These are phyloP conservation scores for Yamadazyma trypodendri DNA, from an alignment of 1,139 yeast species.

Conservation along the genomic window DNA sequence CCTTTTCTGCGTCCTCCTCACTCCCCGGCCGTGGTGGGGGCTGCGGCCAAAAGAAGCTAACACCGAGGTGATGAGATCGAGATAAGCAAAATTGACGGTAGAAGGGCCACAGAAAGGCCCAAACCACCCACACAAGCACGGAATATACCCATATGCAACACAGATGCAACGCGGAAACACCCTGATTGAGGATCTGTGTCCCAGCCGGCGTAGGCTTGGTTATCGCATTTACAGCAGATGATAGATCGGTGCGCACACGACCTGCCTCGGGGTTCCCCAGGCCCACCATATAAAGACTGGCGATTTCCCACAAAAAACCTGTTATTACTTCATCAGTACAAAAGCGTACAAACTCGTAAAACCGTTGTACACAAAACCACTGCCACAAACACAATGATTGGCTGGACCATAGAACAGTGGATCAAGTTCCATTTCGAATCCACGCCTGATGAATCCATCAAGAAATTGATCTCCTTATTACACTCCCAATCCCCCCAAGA, in stretches of 20 bases:
- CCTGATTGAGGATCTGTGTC: too few species aligned
- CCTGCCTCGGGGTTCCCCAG: conserved; percentile 2
- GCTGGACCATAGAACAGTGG: conserved; percentile 63
- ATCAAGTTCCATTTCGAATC: conserved; percentile 59
- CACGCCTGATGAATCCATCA: conserved; percentile 62
- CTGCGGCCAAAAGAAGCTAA: too few species aligned
- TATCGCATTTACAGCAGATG: too few species aligned
- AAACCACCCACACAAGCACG: too few species aligned
- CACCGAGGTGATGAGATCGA: too few species aligned
- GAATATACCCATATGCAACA: too few species aligned
- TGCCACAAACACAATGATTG: conserved; percentile 14
- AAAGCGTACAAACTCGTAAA: background rate
- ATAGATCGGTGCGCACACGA: background rate
- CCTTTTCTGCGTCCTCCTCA: too few species aligned
- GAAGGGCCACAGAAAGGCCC: too few species aligned
- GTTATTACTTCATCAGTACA: background rate
- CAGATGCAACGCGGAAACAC: too few species aligned
- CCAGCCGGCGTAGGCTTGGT: too few species aligned
- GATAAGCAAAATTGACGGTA: too few species aligned
- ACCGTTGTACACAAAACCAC: background rate
- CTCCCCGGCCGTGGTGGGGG: too few species aligned
- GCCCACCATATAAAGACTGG: background rate
- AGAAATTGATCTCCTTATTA: conserved; percentile 48
- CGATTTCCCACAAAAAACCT: background rate
- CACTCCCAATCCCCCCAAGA: conserved; percentile 50